These are phyloP conservation scores for Eragrostis nindensis DNA, from an alignment of 176 grass and related monocot species.

Conservation along the genomic window DNA sequence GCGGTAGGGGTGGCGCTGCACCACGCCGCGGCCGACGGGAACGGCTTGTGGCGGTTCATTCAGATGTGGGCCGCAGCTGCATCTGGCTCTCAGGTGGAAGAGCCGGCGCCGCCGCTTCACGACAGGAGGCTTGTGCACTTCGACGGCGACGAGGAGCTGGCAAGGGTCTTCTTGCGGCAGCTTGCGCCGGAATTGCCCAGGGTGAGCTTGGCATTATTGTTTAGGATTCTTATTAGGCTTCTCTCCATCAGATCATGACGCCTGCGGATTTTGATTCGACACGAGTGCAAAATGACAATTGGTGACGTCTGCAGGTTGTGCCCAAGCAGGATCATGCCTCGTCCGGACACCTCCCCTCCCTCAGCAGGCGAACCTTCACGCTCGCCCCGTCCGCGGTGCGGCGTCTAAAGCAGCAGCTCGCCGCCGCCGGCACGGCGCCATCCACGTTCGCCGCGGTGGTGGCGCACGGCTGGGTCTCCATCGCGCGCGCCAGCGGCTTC, in stretches of 20 bases:
- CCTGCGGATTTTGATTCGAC: too few species aligned
- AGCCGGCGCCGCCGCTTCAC: not conserved
- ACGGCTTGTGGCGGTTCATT: conserved; percentile 40
- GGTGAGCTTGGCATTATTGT: not conserved
- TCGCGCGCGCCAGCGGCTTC: not conserved
- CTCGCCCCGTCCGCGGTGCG: not conserved
- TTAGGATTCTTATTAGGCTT: too few species aligned
- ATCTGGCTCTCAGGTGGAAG: not conserved
- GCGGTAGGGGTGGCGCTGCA: conserved; percentile 39
- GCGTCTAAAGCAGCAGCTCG: conserved; percentile 16
- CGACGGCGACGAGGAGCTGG: conserved; percentile 15
- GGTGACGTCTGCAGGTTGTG: not conserved
- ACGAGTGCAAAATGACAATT: not conserved
- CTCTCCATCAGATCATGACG: too few species aligned
- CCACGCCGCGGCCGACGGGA: conserved; percentile 25
- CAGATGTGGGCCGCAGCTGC: not conserved
- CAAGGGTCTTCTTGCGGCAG: not conserved
- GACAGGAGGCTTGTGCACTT: conserved; percentile 39
- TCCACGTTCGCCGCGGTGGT: conserved; percentile 13
- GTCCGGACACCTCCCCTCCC: too few species aligned
- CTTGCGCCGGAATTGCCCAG: conserved; percentile 30
- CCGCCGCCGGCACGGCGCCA: not conserved
- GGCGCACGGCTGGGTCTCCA: conserved; percentile 19
- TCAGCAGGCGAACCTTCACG: conserved; percentile 11
- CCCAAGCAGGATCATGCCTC: not conserved